Evolutionary conservation across 768 basidiomycete species (phyloP), one percentile per base, ranked within the genome.

Genomic region (Rhizopogon roseolus): DNA sequence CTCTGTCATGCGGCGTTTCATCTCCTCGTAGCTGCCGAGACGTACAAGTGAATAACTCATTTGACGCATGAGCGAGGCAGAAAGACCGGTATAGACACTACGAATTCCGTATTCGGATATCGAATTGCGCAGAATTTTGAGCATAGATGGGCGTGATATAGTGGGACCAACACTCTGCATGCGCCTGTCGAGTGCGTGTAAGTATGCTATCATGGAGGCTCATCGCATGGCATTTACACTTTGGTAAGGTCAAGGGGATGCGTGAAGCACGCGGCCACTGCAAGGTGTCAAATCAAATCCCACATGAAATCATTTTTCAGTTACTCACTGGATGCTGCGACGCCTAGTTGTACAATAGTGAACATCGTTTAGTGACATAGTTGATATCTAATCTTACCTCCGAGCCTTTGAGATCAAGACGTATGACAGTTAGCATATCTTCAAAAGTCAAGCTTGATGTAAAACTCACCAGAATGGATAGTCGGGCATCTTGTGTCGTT

Each of bases 21-120:
- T 76, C 49, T 83, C 81, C 62, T 95, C 93, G 63, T 94, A 93
- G 19, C 76, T 81, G 22, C 92, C 92, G 29, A 94, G 72, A 32
- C 93, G 84, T 50, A 92, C 89, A 43, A 94, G 81, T 0, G 90
- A 90, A 63, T 95, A 95, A 9, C 90, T 85, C 91, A 94, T 93
- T 71, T 95, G 93, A 49, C 93, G 81, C 67, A 93, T 75, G 22
- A 93, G 68, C 3, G 92, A 90, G 5, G 92, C 92, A 5, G 85
- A 84, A 34, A 93, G 77, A 22, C 93, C 93, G 10, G 86, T 84
- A 61, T 90, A 93, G 25, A 94, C 70, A 57, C 89, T 88, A 53
- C 78, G 77, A 57, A 91, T 64, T 57, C 93, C 92, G 17, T 82
- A 81, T 57, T 83, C 75, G 14, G 76, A 70, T 34, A 94, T 71